These are phyloP conservation scores for Prunella vulgaris DNA, from an alignment of 257 asterid genomes.

Conservation along the genomic window DNA sequence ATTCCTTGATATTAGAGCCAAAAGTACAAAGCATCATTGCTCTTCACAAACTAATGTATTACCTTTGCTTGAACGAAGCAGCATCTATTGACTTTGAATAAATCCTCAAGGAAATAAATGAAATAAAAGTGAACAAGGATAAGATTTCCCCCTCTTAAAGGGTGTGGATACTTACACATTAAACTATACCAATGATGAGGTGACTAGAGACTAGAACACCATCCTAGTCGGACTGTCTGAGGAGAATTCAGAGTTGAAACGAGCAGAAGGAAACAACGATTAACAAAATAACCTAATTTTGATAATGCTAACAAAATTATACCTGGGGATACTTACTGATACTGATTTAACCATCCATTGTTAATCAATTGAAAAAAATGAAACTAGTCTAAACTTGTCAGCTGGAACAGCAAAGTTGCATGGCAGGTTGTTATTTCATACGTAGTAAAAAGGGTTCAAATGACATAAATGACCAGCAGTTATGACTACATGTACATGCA, in stretches of 20 bases:
- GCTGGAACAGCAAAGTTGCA: constrained; percentile 9
- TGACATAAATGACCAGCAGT: constrained; percentile 8
- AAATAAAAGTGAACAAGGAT: constrained; percentile 16
- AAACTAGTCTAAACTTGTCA: constrained; percentile 18
- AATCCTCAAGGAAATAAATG: constrained; percentile 33
- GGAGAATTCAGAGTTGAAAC: constrained; percentile 34
- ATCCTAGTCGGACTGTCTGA: constrained; percentile 38
- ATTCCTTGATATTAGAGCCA: constrained; percentile 66
- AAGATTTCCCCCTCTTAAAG: constrained; percentile 39
- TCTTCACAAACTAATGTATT: constrained; percentile 41
- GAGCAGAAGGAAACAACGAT: constrained; percentile 23
- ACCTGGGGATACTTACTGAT: constrained; percentile 40
- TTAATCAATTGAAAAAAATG: constrained; percentile 18
- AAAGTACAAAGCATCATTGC: constrained; percentile 50
- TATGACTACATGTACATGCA: not conserved
- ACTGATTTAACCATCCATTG: constrained; percentile 31
- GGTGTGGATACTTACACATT: constrained; percentile 39
- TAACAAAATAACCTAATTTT: constrained; percentile 38
- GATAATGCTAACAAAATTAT: constrained; percentile 24
- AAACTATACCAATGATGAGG: constrained; percentile 32
- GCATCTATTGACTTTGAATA: constrained; percentile 39
- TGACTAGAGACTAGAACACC: constrained; percentile 50
- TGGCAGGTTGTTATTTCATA: constrained; percentile 8
- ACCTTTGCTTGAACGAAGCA: constrained; percentile 60
- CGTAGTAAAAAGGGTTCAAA: constrained; percentile 1